A percentile compares a stretch with the other conserved stretches of the same genome.
phyloP scores from a whole-genome alignment of 768 basidiomycete species.

The Clitopilus passeckerianus region DNA sequence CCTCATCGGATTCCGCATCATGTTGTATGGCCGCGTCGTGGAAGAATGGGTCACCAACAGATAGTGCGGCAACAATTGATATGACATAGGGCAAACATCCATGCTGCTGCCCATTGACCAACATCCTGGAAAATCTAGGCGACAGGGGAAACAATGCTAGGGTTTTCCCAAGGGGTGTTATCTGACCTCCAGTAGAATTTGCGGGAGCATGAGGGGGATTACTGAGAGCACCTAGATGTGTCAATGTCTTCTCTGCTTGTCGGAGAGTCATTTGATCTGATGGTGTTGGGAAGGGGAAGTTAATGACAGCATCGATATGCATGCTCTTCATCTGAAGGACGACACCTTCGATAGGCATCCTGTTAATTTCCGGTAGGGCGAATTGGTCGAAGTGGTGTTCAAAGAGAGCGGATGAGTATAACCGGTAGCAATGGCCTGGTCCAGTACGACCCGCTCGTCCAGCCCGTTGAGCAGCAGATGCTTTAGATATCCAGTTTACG shows the following conservation, averaged over 20 bases:
- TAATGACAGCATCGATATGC: constrained; percentile 94
- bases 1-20: constrained; percentile 33
- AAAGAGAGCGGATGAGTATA: constrained; percentile 93
- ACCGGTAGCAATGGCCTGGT: constrained; percentile 95
- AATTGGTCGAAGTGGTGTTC: constrained; percentile 91
- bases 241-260: constrained; percentile 79
- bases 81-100: constrained; percentile 82
- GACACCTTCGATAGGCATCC: constrained; percentile 95
- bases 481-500: constrained; percentile 92
- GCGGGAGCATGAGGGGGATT: constrained; percentile 17
- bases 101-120: constrained; percentile 88
- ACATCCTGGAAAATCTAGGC: constrained; percentile 93
- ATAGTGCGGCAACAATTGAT: constrained; percentile 83
- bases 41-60: constrained; percentile 94
- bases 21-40: constrained; percentile 66
- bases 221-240: constrained; percentile 78
- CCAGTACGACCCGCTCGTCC: constrained; percentile 98
- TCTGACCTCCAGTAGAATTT: constrained; percentile 39
- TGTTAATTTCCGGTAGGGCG: constrained; percentile 85
- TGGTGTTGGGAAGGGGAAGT: constrained; percentile 98
- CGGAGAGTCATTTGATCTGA: constrained; percentile 73
- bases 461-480: constrained; percentile 89
- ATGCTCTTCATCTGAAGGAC: constrained; percentile 99
- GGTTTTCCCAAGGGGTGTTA: constrained; percentile 85
- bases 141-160: constrained; percentile 95